Percentiles rank a stretch among this genome's conserved stretches.
These are phyloP conservation scores for Tylopilus felleus DNA, from an alignment of 768 basidiomycete genomes.

Conservation along the genomic window DNA sequence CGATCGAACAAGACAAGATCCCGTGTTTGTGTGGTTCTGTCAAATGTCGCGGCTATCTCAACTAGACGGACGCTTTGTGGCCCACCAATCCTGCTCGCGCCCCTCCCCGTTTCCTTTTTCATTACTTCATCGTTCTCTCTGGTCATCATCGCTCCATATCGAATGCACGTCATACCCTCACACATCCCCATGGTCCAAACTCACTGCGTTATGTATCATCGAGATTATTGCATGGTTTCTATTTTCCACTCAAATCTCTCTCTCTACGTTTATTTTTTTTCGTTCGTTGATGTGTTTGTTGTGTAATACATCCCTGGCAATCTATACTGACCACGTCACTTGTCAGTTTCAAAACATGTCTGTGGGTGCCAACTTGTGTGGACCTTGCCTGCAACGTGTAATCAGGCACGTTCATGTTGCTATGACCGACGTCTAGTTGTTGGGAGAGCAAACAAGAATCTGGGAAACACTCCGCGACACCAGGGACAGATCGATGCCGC, in stretches of 20 bases:
- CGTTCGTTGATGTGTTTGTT: conserved; percentile 4
- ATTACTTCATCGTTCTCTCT: neutral
- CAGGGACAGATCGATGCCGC: too few species aligned
- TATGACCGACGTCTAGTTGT: too few species aligned
- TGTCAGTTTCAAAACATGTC: neutral
- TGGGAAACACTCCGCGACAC: too few species aligned
- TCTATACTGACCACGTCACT: conserved; percentile 12
- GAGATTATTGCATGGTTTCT: conserved; percentile 15
- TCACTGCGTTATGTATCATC: conserved; percentile 33
- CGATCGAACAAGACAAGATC: conserved; percentile 97
- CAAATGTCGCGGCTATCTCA: conserved; percentile 93
- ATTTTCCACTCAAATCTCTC: neutral
- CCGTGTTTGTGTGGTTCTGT: conserved; percentile 87
- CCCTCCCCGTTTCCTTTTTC: neutral
- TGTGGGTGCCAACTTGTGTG: too few species aligned
- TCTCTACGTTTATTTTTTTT: neutral
- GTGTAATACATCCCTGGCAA: conserved; percentile 15
- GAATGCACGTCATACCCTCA: conserved; percentile 23
- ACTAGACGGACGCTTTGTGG: conserved; percentile 47
- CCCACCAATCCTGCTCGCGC: too few species aligned
- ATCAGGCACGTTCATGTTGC: too few species aligned
- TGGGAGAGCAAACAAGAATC: too few species aligned
- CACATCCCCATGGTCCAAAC: conserved; percentile 14
- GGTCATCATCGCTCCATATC: conserved; percentile 5
- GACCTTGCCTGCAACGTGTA: too few species aligned